A percentile compares a stretch with the other conserved stretches of the same genome.
Conservation (phyloP, 2,329 filamentous ascomycete species). For the Amesomyces nigricolor region DNA sequence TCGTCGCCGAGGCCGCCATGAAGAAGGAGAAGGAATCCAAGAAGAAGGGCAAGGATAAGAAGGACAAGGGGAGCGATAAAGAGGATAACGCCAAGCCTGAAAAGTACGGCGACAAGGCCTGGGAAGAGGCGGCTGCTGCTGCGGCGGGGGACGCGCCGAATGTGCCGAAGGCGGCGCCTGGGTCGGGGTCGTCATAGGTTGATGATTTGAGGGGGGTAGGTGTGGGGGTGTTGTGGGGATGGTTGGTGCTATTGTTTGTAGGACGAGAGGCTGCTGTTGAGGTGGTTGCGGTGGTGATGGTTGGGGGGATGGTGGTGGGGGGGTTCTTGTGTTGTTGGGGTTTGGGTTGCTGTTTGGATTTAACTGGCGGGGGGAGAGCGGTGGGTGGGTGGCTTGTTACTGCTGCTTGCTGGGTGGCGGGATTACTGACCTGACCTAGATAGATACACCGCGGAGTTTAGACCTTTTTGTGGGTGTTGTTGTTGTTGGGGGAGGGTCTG, state of each 20-base stretch:
- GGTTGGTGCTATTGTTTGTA: background rate
- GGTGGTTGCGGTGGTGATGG: too few species aligned
- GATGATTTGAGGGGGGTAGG: background rate
- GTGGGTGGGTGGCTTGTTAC: too few species aligned
- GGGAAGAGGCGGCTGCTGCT: conserved; percentile 26
- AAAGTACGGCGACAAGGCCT: conserved; percentile 18
- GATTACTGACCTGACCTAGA: background rate
- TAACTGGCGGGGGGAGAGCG: too few species aligned
- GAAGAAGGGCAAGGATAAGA: conserved; percentile 53
- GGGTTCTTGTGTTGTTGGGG: too few species aligned
- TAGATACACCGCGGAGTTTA: background rate
- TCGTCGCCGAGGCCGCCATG: conserved; percentile 91
- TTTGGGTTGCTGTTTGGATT: too few species aligned
- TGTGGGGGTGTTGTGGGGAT: background rate
- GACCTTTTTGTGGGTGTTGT: too few species aligned
- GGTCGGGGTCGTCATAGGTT: background rate
- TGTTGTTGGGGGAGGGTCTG: too few species aligned
- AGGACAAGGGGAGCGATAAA: too few species aligned
- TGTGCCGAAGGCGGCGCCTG: conserved; percentile 32
- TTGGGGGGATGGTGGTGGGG: too few species aligned
- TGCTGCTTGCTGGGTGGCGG: too few species aligned
- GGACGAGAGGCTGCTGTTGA: background rate
- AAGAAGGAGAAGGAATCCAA: conserved; percentile 90
- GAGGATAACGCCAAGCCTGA: conserved; percentile 12
- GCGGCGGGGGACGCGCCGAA: conserved; percentile 36